These are phyloP conservation scores for Aspergillus quadrilineatus DNA, from an alignment of 2,329 filamentous ascomycete genomes.

Conservation along the genomic window DNA sequence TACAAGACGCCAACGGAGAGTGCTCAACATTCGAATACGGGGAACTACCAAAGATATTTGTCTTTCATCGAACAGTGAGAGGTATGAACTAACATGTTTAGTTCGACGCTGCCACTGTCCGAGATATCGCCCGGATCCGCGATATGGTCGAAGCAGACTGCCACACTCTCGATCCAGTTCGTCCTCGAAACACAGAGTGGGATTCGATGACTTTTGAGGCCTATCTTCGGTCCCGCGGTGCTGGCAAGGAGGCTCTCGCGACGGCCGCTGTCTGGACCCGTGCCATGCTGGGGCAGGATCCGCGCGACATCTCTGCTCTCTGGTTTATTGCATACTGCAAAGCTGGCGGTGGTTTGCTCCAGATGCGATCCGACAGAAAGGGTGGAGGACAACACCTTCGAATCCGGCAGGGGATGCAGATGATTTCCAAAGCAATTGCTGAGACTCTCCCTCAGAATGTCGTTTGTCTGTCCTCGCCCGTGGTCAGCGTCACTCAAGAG, in stretches of 20 bases:
- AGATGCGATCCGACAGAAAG: slow-evolving; percentile 55
- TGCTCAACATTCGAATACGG: slow-evolving; percentile 21
- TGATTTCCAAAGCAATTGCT: slow-evolving; percentile 41
- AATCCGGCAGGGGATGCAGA: slow-evolving; percentile 49
- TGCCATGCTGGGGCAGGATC: slow-evolving; percentile 53
- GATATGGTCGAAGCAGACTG: slow-evolving; percentile 42
- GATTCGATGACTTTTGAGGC: slow-evolving; percentile 43
- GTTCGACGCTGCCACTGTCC: slow-evolving; percentile 24
- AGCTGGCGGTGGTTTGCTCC: slow-evolving; percentile 51
- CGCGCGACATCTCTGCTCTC: slow-evolving; percentile 51
- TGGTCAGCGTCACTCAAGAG: slow-evolving; percentile 10
- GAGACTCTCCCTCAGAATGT: slow-evolving; percentile 28
- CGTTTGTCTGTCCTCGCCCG: slow-evolving; percentile 12
- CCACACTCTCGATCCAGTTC: slow-evolving; percentile 32
- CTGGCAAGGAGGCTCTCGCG: slow-evolving; percentile 29
- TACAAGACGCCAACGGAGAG: slow-evolving; percentile 41
- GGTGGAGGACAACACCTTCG: slow-evolving; percentile 56
- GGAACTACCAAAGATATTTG: slow-evolving; percentile 1
- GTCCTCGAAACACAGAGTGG: slow-evolving; percentile 26
- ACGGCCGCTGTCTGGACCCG: slow-evolving; percentile 49
- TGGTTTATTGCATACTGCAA: slow-evolving; percentile 49
- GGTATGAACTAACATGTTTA: not conserved
- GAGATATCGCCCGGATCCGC: slow-evolving; percentile 34
- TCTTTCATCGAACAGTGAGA: not conserved
- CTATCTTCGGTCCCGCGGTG: slow-evolving; percentile 35